These are phyloP conservation scores for Naganishia albida DNA, from an alignment of 1,284 basidiomycete species.

Conservation along the genomic window DNA sequence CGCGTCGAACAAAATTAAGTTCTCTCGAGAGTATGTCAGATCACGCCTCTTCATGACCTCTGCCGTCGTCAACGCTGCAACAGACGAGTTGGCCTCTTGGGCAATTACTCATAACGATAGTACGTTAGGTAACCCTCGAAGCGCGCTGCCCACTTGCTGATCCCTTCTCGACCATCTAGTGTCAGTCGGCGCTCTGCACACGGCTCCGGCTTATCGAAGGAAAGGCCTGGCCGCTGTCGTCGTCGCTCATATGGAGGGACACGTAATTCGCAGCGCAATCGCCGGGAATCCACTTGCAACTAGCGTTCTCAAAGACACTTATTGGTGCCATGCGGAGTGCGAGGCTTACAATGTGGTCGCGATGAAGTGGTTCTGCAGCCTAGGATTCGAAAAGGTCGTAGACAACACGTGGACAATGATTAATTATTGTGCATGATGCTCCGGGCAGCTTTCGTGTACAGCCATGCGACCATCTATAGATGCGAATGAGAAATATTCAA, in stretches of 20 bases:
- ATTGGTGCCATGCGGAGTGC: constrained; percentile 15
- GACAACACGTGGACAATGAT: constrained; percentile 19
- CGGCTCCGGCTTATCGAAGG: constrained; percentile 1
- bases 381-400: constrained; percentile 8
- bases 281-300: neutral
- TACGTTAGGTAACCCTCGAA: neutral
- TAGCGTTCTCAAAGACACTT: neutral
- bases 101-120: constrained; percentile 17
- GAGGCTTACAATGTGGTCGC: constrained; percentile 7
- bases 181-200: constrained; percentile 17
- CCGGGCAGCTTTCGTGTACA: neutral
- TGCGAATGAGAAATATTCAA: neutral
- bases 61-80: constrained; percentile 15
- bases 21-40: constrained; percentile 3
- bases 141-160: neutral
- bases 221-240: constrained; percentile 2
- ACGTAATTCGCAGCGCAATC: neutral
- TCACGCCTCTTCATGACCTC: constrained; percentile 7
- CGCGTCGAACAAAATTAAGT: constrained; percentile 23
- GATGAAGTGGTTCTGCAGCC: constrained; percentile 14
- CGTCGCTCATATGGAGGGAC: neutral
- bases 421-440: neutral
- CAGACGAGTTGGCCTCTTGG: constrained; percentile 25
- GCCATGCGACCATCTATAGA: neutral
- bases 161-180: neutral